Base-by-base conservation (phyloP, 2,329 filamentous ascomycete genomes). In the Exophiala calicioides region DNA sequence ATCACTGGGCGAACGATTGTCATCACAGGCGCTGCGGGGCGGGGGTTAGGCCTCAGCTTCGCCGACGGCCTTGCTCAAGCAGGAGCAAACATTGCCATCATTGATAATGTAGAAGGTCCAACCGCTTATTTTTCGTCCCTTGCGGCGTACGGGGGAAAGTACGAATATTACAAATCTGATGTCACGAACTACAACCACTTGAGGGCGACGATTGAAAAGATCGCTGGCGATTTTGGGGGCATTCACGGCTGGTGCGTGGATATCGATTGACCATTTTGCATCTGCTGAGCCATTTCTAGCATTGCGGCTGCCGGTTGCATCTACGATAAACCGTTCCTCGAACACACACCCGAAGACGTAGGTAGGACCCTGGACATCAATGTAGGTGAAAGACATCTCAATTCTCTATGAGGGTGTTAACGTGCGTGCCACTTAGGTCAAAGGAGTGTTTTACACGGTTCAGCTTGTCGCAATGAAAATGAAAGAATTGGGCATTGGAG, bases 221-320 rank as follows among this genome's bases (percentile, higher is more conserved):
- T 47, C 21, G 15, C 26, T 9, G 3, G 21, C 5, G 41, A 50
- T 32, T 50, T 50, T 41, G 47, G 47, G 15, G 31, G 27, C n/a
- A 47, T 50, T 13, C 13, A 46, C 31, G 46, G 46, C 13, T 44
- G 39, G 46, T 40, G 34, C 31, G 39, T 23, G 10, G 5, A 26
- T 23, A 16, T 7, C 5, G 16, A 26, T 7, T 15, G 18, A 24
- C 19, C 9, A 12, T 33, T 6, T 26, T 59, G 29, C 53, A 56
- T 20, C 57, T 57, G 21, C n/a, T n/a, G n/a, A n/a, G n/a, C n/a
- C n/a, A n/a, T n/a, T n/a, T 56, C 56, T 18, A 60, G 60, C 15
- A 51, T 62, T 13, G 55, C 58, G 5, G 46, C 46, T 3, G 46
- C 46, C 4, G 46, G 39, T n/a, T 26, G 44, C 26, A 44, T 44